These are phyloP conservation scores for Barnettozyma botsteinii DNA, from an alignment of 805 yeast genomes.

Conservation along the genomic window DNA sequence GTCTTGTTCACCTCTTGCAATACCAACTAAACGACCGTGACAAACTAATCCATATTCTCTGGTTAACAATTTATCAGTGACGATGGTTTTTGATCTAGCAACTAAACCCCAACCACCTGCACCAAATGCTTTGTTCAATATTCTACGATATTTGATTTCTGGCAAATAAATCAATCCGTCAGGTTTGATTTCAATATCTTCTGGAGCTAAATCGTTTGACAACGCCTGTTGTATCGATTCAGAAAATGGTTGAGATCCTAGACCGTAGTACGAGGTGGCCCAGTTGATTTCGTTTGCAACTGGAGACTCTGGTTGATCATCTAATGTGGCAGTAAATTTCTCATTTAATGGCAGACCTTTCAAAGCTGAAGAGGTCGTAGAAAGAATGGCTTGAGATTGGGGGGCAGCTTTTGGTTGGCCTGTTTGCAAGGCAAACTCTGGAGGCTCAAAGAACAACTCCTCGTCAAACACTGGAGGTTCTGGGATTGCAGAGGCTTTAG, in stretches of 20 bases:
- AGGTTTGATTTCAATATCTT: constrained; percentile 90
- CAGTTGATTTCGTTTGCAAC: constrained; percentile 46
- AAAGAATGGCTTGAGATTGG: neutral
- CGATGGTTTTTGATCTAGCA: constrained; percentile 79
- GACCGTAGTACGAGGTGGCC: constrained; percentile 82
- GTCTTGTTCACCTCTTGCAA: constrained; percentile 95
- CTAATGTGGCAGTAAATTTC: constrained; percentile 16
- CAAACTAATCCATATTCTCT: constrained; percentile 88
- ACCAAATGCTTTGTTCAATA: constrained; percentile 86
- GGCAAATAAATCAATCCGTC: constrained; percentile 91
- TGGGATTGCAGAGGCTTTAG: neutral
- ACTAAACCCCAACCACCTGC: constrained; percentile 99
- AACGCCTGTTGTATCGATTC: constrained; percentile 54
- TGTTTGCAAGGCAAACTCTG: constrained; percentile 21
- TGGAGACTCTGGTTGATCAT: constrained; percentile 18
- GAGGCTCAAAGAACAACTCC: constrained; percentile 15
- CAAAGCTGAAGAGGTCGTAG: constrained; percentile 4
- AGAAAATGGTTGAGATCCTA: constrained; percentile 75
- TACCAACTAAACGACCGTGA: constrained; percentile 80
- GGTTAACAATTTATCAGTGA: constrained; percentile 70
- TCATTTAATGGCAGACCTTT: constrained; percentile 17
- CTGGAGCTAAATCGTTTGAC: constrained; percentile 52
- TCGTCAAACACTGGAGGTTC: constrained; percentile 2
- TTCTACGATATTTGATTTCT: constrained; percentile 90
- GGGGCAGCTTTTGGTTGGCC: constrained; percentile 15